These are phyloP conservation scores for Hibiscus mutabilis DNA, from an alignment of 345 rosid genomes.

Conservation along the genomic window DNA sequence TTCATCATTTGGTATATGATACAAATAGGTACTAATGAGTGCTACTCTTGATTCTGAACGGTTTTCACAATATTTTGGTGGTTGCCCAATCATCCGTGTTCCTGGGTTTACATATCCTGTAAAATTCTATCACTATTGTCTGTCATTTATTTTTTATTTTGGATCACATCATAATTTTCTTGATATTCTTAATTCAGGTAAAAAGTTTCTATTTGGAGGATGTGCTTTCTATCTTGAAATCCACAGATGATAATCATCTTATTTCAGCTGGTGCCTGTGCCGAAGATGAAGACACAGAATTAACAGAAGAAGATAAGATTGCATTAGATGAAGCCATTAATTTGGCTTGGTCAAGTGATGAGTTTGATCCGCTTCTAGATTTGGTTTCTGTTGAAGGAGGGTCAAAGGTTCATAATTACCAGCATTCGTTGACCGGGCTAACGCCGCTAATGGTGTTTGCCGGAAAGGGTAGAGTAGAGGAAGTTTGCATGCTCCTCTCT, in stretches of 20 bases:
- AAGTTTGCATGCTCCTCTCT: constrained; percentile 83
- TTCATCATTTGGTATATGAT: constrained; percentile 8
- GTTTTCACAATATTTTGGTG: constrained; percentile 90
- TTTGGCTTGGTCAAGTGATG: constrained; percentile 77
- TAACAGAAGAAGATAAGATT: constrained; percentile 55
- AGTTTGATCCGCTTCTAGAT: constrained; percentile 71
- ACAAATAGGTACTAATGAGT: constrained; percentile 79
- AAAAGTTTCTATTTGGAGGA: constrained; percentile 69
- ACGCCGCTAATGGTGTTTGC: constrained; percentile 87
- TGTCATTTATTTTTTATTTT: constrained; percentile 9
- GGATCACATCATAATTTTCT: constrained; percentile 15
- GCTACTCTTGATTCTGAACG: constrained; percentile 90
- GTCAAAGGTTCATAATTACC: constrained; percentile 56
- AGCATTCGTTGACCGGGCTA: constrained; percentile 60
- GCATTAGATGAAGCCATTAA: constrained; percentile 78
- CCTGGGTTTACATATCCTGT: constrained; percentile 96
- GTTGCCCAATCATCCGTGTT: constrained; percentile 79
- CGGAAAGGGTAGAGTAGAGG: constrained; percentile 75
- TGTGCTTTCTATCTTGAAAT: constrained; percentile 65
- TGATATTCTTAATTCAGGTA: constrained; percentile 45
- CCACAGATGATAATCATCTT: constrained; percentile 49
- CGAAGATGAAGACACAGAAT: constrained; percentile 30
- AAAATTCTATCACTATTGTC: constrained; percentile 22
- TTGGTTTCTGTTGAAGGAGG: constrained; percentile 54
- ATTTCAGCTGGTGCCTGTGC: constrained; percentile 28